These are phyloP conservation scores for Tephrocybe sp. DNA, from an alignment of 768 basidiomycete genomes.

Conservation along the genomic window DNA sequence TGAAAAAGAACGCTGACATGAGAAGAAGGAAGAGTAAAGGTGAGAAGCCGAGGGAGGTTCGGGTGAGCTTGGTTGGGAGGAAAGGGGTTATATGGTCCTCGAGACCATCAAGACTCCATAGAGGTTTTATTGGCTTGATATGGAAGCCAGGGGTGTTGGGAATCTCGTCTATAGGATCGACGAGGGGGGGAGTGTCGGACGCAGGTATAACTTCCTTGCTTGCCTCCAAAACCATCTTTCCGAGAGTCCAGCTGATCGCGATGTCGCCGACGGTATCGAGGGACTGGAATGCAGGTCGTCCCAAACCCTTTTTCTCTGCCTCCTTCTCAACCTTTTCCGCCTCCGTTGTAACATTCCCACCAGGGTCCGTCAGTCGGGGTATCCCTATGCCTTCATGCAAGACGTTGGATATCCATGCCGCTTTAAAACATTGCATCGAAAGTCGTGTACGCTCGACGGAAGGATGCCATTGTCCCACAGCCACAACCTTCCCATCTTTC, in stretches of 20 bases:
- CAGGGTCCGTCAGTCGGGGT: constrained; percentile 81
- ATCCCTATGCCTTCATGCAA: constrained; percentile 95
- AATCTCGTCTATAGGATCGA: constrained; percentile 71
- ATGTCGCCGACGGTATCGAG: constrained; percentile 91
- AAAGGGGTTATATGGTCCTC: constrained; percentile 69
- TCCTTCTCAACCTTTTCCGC: constrained; percentile 72
- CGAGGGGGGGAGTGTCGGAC: constrained; percentile 52
- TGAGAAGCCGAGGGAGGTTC: constrained; percentile 72
- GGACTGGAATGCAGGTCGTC: constrained; percentile 85
- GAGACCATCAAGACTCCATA: constrained; percentile 55
- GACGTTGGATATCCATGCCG: constrained; percentile 96
- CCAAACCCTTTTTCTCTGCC: constrained; percentile 82
- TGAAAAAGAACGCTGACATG: constrained; percentile 38
- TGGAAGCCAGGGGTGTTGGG: constrained; percentile 51
- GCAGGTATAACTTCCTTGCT: constrained; percentile 74
- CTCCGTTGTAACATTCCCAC: constrained; percentile 71
- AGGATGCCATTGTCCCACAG: constrained; percentile 66
- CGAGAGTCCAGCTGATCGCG: constrained; percentile 96
- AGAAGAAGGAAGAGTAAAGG: constrained; percentile 64
- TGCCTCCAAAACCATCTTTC: constrained; percentile 98
- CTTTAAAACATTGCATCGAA: constrained; percentile 99
- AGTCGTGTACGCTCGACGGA: constrained; percentile 81
- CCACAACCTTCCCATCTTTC: constrained; percentile 58
- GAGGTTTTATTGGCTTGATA: constrained; percentile 64
- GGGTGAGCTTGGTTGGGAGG: constrained; percentile 60